Evolutionary conservation across 768 basidiomycete genomes (phyloP), one percentile per base, ranked within the genome.

Genomic region (Suillus weaverae): DNA sequence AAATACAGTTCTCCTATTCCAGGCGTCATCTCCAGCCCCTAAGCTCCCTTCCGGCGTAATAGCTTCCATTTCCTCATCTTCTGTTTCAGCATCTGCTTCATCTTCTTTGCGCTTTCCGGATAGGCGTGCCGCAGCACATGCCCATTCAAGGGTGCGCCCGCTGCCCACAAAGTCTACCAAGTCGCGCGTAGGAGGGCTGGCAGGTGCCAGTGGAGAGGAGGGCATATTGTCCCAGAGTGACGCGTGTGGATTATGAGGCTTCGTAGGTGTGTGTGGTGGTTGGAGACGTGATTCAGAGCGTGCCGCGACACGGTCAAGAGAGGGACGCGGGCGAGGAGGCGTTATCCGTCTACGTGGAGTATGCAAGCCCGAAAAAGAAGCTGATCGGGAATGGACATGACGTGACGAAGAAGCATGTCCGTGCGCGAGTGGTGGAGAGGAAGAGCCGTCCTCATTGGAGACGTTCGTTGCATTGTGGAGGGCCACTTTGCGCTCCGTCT

Each of bases 21-120:
- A 84, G 61, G 76, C 71, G 41, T 71, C 53, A 57, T 81, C 82
- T 32, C 77, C 81, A 48, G 77, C 78, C 39, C 75, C 78, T 70
- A 84, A 79, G 33, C 84, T 86, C 55, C 85, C 82, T 10, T 82
- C 81, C 9, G 89, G 89, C 0, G 89, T 90, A 56, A 90, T 77
- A 10, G 86, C 85, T 73, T 91, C 89, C 44, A 85, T 80, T 53
- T 79, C 79, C n/a, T 88, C 88, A 7, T 86, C 84, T 62, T 89
- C 88, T n/a, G 86, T 88, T 61, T 81, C 76, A n/a, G 83, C 84
- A 18, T 77, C 74, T 63, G 26, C 65, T 43, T 66, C 61, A 43
- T 68, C 63, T 39, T 60, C 62, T 1, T 26, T 20, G 10, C 22
- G 9, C 36, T 30, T 86, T 41, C 82, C 84, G 5, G 80, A 80